Base-by-base conservation (phyloP, 2,329 filamentous ascomycete species). In the Alternaria gaisen region DNA sequence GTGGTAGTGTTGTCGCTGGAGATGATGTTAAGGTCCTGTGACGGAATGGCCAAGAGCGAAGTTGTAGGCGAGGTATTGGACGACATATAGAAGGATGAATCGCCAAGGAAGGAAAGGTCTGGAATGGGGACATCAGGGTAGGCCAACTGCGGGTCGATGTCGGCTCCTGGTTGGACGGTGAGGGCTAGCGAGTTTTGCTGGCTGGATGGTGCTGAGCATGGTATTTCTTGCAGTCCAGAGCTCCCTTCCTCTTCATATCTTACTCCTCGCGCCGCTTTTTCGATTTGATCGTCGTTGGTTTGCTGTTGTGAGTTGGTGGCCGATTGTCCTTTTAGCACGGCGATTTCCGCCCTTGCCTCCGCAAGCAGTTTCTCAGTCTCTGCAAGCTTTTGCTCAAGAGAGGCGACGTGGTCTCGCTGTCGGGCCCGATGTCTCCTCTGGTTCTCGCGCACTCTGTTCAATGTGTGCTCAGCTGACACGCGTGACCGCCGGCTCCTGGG, bases 401-500 rank as follows among this genome's bases (percentile, higher is more conserved):
- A 73, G 2, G 75, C 67, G 26, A 84, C 77, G 38, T 79, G 76
- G 38, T 77, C 74, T 47, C 79, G 81, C 42, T 79, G 77, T 30
- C 80, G 74, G 9, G 82, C 82, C 5, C 83, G 81, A 65, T 85
- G 83, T 24, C 83, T 80, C 40, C 83, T 80, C 67, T 85, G 83
- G 63, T 85, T 86, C 46, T 85, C 80, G n/a, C 83, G 82, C 16
- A 83, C 80, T 8, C 83, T 79, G 53, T 69, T 72, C 22, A 80
- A 63, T 0, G 79, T 75, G 64, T 80, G 76, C 47, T 75, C 73
- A 44, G 77, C 70, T 24, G 74, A 70, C 9, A 77, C 75, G 32
- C 58, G 58, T 28, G 58, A 32, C 38, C 53, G 41, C 26, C 71
- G 70, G 24, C 60, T 51, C 56, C 61, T 69, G 48, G 67, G 64